A percentile compares a stretch with the other conserved stretches of the same genome.
Conservation (phyloP, 306 rosid species). For the Fragaria vesca region DNA sequence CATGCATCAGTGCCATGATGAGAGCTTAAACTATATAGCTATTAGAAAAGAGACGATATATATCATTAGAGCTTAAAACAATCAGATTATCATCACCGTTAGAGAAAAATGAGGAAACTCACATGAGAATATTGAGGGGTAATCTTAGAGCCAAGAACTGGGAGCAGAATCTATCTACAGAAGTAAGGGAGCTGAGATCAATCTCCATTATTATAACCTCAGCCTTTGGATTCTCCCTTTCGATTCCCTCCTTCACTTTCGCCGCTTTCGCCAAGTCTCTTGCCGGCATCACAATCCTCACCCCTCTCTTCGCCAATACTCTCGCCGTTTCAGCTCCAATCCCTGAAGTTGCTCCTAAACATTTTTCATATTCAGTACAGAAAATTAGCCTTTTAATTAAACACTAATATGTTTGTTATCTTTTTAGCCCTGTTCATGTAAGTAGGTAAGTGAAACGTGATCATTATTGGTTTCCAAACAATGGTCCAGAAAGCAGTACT, state of each 20-base stretch:
- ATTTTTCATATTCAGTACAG: conserved; percentile 12
- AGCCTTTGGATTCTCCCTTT: conserved; percentile 67
- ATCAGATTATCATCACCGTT: not conserved
- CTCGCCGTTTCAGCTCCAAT: conserved; percentile 97
- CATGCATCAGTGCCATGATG: not conserved
- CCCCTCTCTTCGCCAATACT: conserved; percentile 88
- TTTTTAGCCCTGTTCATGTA: not conserved
- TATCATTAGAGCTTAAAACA: too few relatives aligned
- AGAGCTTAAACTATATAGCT: not conserved
- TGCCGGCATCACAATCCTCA: conserved; percentile 78
- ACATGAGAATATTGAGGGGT: conserved; percentile 89
- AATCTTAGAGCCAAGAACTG: conserved; percentile 65
- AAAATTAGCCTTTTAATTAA: not conserved
- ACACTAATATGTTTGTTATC: not conserved
- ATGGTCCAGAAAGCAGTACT: conserved; percentile 12
- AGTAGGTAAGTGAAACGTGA: not conserved
- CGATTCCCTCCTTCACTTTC: conserved; percentile 59
- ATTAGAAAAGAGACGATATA: not conserved
- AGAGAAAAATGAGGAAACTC: conserved; percentile 13
- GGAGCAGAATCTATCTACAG: conserved; percentile 67
- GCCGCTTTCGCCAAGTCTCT: conserved; percentile 69
- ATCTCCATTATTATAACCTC: conserved; percentile 68
- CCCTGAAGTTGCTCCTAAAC: conserved; percentile 78
- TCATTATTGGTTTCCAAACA: not conserved
- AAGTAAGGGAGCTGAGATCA: conserved; percentile 86